Conservation (phyloP, 2,329 filamentous ascomycete genomes). For the Beauveria caledonica region DNA sequence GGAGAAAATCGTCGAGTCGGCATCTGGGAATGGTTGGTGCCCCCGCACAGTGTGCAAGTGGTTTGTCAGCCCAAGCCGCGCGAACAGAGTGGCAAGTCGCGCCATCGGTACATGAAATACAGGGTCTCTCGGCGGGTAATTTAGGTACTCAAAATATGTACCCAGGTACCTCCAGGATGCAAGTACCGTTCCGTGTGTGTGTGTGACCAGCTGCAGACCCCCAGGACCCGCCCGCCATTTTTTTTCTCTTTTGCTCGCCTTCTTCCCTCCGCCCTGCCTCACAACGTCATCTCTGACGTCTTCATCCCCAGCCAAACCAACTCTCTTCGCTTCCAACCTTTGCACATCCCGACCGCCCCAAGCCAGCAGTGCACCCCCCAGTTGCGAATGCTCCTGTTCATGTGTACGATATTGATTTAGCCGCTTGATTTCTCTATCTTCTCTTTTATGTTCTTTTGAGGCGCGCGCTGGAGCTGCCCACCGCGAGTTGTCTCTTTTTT, state of each 20-base stretch:
- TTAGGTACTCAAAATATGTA: too few species aligned
- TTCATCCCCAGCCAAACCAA: slow-evolving; percentile 25
- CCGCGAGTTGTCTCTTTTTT: background rate
- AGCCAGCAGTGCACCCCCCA: background rate
- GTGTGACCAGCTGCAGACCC: background rate
- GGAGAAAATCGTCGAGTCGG: background rate
- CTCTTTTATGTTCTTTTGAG: background rate
- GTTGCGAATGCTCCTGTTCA: background rate
- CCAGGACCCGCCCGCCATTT: slow-evolving; percentile 16
- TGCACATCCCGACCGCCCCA: slow-evolving; percentile 1
- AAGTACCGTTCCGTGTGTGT: background rate
- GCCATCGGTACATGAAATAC: slow-evolving; percentile 1
- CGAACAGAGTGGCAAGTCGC: slow-evolving; percentile 6
- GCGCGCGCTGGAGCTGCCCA: background rate
- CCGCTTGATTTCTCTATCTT: slow-evolving; percentile 12
- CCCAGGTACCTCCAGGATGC: too few species aligned
- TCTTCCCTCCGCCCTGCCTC: slow-evolving; percentile 22
- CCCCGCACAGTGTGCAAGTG: slow-evolving; percentile 3
- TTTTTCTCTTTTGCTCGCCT: slow-evolving; percentile 27
- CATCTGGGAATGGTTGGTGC: background rate
- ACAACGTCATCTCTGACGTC: slow-evolving; percentile 43
- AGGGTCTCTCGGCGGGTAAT: too few species aligned
- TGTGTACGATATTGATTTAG: slow-evolving; percentile 13
- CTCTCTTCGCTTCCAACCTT: slow-evolving; percentile 4
- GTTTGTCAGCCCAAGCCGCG: slow-evolving; percentile 6